Evolutionary conservation across 345 rosid species (phyloP).

Genomic region (Murraya koenigii): DNA sequence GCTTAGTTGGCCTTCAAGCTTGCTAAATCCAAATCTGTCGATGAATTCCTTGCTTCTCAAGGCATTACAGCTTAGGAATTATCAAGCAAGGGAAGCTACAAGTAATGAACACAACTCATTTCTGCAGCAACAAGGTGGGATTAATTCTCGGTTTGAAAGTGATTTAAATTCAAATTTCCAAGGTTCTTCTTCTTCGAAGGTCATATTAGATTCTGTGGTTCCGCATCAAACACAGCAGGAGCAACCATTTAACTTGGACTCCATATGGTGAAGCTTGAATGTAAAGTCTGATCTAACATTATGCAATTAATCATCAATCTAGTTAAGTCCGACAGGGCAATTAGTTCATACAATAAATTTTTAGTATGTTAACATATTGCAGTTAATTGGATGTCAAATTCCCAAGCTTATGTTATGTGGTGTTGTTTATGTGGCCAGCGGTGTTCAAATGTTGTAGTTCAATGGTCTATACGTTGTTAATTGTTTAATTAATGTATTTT

Average conservation of each 20-base stretch:
- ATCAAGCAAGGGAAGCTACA: slow-evolving; percentile 49
- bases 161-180: slow-evolving; percentile 42
- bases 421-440: too few relatives aligned
- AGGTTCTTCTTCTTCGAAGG: slow-evolving; percentile 62
- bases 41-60: slow-evolving; percentile 80
- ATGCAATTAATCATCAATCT: slow-evolving; percentile 7
- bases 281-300: slow-evolving; percentile 15
- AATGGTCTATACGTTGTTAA: too few relatives aligned
- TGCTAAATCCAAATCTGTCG: slow-evolving; percentile 60
- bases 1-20: slow-evolving; percentile 56
- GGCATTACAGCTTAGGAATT: slow-evolving; percentile 73
- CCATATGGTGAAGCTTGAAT: slow-evolving; percentile 54
- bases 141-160: slow-evolving; percentile 28
- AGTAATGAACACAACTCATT: slow-evolving; percentile 30
- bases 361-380: neutral
- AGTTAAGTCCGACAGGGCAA: neutral
- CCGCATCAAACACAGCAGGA: slow-evolving; percentile 54
- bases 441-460: neutral
- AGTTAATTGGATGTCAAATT: neutral
- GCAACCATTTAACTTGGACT: slow-evolving; percentile 82
- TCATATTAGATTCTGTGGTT: slow-evolving; percentile 24
- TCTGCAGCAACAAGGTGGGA: slow-evolving; percentile 33
- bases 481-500: too few relatives aligned
- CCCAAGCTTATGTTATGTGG: neutral
- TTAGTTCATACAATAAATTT: neutral